A percentile compares a stretch with the other conserved stretches of the same genome.
phyloP scores from a whole-genome alignment of 202 grass and related monocot species.

The Musa balbisiana region DNA sequence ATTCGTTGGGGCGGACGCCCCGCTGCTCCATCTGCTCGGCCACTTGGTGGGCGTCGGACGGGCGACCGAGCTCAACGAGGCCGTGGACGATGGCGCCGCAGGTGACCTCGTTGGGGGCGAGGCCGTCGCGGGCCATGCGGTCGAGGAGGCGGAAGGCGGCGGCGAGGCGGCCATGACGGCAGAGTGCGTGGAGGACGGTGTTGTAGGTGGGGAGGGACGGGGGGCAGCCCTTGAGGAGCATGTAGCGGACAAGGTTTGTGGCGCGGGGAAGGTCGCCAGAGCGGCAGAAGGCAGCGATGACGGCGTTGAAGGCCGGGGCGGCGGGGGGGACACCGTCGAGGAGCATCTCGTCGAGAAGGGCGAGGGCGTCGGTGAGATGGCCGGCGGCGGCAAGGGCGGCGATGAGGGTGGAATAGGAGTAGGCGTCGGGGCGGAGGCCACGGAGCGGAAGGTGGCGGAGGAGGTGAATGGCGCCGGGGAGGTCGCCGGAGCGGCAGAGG shows the following conservation, averaged over 20 bases:
- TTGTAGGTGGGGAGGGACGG: conserved; percentile 63
- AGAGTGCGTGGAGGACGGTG: conserved; percentile 65
- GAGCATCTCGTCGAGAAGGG: conserved; percentile 84
- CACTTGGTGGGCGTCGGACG: conserved; percentile 56
- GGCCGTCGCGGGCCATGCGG: conserved; percentile 51
- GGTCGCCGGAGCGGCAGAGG: conserved; percentile 29
- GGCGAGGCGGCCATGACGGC: conserved; percentile 35
- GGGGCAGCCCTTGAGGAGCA: conserved; percentile 68
- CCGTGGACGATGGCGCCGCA: conserved; percentile 74
- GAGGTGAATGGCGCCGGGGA: conserved; percentile 30
- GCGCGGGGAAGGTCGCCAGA: conserved; percentile 47
- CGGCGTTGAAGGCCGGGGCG: conserved; percentile 65
- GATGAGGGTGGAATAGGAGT: conserved; percentile 83
- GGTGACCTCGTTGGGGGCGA: conserved; percentile 45
- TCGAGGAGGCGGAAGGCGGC: conserved; percentile 40
- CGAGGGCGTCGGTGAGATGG: conserved; percentile 50
- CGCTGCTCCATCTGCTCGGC: conserved; percentile 45
- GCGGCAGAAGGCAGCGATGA: conserved; percentile 53
- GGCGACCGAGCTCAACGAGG: conserved; percentile 52
- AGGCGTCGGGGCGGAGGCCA: conserved; percentile 58
- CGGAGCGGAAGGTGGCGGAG: conserved; percentile 36
- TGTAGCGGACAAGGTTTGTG: conserved; percentile 55
- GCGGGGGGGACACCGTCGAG: conserved; percentile 45
- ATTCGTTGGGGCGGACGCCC: conserved; percentile 52
- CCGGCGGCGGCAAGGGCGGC: conserved; percentile 34